These are phyloP conservation scores for Sarocladiaceae sp. DNA, from an alignment of 2,329 filamentous ascomycete genomes.

Conservation along the genomic window DNA sequence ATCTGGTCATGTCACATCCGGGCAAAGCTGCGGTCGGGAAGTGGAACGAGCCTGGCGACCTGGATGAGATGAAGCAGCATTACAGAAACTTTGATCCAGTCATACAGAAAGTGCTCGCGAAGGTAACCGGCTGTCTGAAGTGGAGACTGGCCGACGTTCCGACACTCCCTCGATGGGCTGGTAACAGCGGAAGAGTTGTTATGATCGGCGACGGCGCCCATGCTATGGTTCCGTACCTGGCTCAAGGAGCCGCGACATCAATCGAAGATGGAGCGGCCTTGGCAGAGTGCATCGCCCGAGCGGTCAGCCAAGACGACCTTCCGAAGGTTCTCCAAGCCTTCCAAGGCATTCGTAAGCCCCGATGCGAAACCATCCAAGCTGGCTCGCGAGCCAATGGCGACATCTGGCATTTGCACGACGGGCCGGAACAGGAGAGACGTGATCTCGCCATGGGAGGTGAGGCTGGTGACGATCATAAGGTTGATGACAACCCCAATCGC, in stretches of 20 bases:
- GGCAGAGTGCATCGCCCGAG: conserved; percentile 9
- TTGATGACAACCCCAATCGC: conserved; percentile 11
- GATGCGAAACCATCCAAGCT: conserved; percentile 9
- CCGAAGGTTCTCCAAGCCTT: background rate
- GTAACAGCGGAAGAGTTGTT: conserved; percentile 11
- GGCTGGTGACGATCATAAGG: background rate
- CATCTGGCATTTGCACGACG: conserved; percentile 12
- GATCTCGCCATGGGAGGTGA: conserved; percentile 4
- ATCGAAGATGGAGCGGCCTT: conserved; percentile 12
- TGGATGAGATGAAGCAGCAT: conserved; percentile 10
- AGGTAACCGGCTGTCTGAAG: conserved; percentile 6
- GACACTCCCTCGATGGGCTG: conserved; percentile 1
- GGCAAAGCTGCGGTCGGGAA: conserved; percentile 7
- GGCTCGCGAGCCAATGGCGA: conserved; percentile 6
- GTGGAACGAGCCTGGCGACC: conserved; percentile 11
- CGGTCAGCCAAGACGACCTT: background rate
- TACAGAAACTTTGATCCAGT: conserved; percentile 10
- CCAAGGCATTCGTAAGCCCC: conserved; percentile 11
- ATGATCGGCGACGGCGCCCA: conserved; percentile 20
- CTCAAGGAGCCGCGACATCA: conserved; percentile 11
- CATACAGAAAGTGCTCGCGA: conserved; percentile 9
- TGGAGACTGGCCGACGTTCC: conserved; percentile 11
- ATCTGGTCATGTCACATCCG: conserved; percentile 12
- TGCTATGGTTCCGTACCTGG: conserved; percentile 18
- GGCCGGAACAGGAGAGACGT: conserved; percentile 9